phyloP scores from a whole-genome alignment of 306 rosid genomes.

The Gastrolobium bilobum region DNA sequence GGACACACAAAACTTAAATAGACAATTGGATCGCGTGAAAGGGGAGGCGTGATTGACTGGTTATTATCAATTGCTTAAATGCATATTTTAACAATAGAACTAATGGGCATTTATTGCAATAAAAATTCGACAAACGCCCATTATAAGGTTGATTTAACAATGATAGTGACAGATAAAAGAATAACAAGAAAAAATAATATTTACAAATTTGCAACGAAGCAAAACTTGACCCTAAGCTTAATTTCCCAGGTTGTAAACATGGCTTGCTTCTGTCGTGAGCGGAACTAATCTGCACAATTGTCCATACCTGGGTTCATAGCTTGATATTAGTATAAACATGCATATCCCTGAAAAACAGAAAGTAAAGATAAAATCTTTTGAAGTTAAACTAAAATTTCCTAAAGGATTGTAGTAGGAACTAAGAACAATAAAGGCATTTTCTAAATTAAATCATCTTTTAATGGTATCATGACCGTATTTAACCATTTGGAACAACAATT shows the following conservation, averaged over 20 bases:
- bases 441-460: slow-evolving; percentile 17
- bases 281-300: slow-evolving; percentile 59
- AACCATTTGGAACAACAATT: slow-evolving; percentile 20
- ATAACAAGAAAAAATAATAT: slow-evolving; percentile 51
- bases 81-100: slow-evolving; percentile 56
- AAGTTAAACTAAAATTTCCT: slow-evolving; percentile 21
- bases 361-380: slow-evolving; percentile 23
- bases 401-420: slow-evolving; percentile 8
- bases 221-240: slow-evolving; percentile 48
- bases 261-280: slow-evolving; percentile 41
- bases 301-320: slow-evolving; percentile 49
- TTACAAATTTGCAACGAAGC: slow-evolving; percentile 62
- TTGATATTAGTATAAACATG: slow-evolving; percentile 36
- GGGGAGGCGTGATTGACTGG: slow-evolving; percentile 24
- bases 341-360: slow-evolving; percentile 38
- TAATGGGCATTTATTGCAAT: slow-evolving; percentile 55
- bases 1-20: background rate
- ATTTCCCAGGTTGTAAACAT: slow-evolving; percentile 53
- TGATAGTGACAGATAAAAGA: slow-evolving; percentile 34
- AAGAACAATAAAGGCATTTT: background rate
- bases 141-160: slow-evolving; percentile 47
- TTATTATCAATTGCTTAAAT: slow-evolving; percentile 42
- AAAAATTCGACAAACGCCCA: slow-evolving; percentile 50
- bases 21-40: slow-evolving; percentile 7
- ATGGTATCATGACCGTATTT: slow-evolving; percentile 18